These are phyloP conservation scores for Syzygium aromaticum DNA, from an alignment of 345 rosid species.

Conservation along the genomic window DNA sequence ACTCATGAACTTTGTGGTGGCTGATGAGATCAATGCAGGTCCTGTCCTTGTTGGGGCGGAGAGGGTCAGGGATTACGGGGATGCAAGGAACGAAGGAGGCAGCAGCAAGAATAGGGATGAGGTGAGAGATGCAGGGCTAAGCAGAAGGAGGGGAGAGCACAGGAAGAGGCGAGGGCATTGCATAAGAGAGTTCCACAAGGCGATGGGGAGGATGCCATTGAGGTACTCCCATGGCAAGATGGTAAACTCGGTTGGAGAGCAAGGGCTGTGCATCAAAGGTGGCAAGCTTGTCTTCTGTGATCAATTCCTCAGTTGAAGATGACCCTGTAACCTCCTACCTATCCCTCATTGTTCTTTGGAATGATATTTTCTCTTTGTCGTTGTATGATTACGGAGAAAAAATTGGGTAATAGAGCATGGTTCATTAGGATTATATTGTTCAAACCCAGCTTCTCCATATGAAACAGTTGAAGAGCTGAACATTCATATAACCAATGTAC, in stretches of 20 bases:
- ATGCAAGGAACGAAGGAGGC: conserved; percentile 6
- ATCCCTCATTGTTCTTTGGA: not conserved
- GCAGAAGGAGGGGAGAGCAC: conserved; percentile 10
- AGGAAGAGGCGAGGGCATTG: conserved; percentile 11
- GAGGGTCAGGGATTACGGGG: conserved; percentile 13
- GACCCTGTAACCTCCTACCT: not conserved
- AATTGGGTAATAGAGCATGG: not conserved
- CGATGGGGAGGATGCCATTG: conserved; percentile 13
- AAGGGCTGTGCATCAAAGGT: conserved; percentile 10
- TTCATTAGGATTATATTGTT: not conserved
- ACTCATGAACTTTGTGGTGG: conserved; percentile 14
- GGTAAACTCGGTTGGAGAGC: conserved; percentile 9
- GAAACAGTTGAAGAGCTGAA: not conserved
- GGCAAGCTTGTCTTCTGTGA: conserved; percentile 11
- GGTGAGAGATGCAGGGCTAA: conserved; percentile 11
- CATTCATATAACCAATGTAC: not conserved
- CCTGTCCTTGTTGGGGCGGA: conserved; percentile 12
- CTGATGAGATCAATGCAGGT: conserved; percentile 5
- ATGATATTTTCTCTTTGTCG: not conserved
- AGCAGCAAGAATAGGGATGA: not conserved
- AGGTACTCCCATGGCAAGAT: conserved; percentile 10
- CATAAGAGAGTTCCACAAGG: conserved; percentile 8
- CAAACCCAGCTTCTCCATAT: not conserved
- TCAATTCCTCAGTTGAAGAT: not conserved
- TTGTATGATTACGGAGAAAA: not conserved